A percentile compares a stretch with the other conserved stretches of the same genome.
phyloP scores from a whole-genome alignment of 2,329 filamentous ascomycete species.

The Erysiphe pulchra region DNA sequence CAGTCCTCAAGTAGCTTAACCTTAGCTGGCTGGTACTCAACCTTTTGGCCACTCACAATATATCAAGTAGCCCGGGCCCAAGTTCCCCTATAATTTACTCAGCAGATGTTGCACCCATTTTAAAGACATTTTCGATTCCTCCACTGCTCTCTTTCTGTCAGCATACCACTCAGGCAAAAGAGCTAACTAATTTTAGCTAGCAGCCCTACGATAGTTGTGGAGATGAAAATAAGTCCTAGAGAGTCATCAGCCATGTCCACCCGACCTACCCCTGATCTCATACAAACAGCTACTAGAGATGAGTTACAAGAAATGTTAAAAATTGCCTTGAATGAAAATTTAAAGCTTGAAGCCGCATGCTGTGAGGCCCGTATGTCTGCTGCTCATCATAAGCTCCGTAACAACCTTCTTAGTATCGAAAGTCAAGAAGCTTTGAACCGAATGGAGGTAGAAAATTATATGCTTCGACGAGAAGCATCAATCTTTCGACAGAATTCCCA shows the following conservation, averaged over 20 bases:
- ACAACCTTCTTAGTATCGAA: constrained; percentile 61
- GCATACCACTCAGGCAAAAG: constrained; percentile 13
- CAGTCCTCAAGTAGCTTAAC: too few species aligned
- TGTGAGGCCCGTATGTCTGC: constrained; percentile 54
- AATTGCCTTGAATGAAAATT: constrained; percentile 27
- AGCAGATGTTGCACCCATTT: too few species aligned
- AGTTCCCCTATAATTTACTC: too few species aligned
- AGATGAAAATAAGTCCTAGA: not conserved
- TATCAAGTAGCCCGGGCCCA: too few species aligned
- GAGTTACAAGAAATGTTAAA: constrained; percentile 31
- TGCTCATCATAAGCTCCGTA: constrained; percentile 76
- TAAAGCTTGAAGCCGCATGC: constrained; percentile 21
- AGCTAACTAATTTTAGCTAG: constrained; percentile 1
- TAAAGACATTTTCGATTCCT: constrained; percentile 21
- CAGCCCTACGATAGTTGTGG: constrained; percentile 10
- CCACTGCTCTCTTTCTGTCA: constrained; percentile 35
- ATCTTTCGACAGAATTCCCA: constrained; percentile 50
- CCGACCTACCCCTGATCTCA: constrained; percentile 21
- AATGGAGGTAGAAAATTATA: constrained; percentile 73
- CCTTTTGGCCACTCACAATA: too few species aligned
- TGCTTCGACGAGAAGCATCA: constrained; percentile 71
- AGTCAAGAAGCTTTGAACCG: constrained; percentile 66
- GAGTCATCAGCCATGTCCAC: not conserved
- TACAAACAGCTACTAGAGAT: constrained; percentile 26
- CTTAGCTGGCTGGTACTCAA: too few species aligned